Evolutionary conservation across 805 yeast species (phyloP), one percentile per base, ranked within the genome.

Genomic region (Wickerhamomyces alni): DNA sequence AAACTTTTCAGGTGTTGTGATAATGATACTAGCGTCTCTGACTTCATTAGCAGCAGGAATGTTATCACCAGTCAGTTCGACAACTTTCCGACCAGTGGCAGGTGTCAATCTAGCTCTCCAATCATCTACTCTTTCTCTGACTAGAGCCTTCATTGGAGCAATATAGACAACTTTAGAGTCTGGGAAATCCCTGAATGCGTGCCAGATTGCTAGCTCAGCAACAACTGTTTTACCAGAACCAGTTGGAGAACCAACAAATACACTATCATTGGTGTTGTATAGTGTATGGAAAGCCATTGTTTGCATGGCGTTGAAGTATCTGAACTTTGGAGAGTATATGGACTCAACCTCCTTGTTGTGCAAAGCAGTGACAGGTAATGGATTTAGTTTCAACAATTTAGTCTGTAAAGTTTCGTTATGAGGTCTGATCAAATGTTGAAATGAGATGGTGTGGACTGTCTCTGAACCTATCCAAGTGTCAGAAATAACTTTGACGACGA

Each of bases 201-300:
- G 91, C 97, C 98, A 93, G 13, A 93, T 86, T 0, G 98, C 98
- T 40, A 93, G 63, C 57, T 93, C 99, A 0, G 98, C 96, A 22
- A 94, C 98, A 26, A 93, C 83, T 0, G 99, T 93, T 61, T 93
- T 93, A 50, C 99, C 99, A 0, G 97, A 91, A 18, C 99, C 99
- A 2, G 99, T 93, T 3, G 99, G 99, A 0, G 98, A 88, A 9
- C 99, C 99, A 33, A 93, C 86, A 59, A 93, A 85, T 0, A 83
- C 89, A 57, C 84, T 85, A 2, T 82, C 73, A 45, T 83, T 76
- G 1, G 82, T 65, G 59, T 93, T 80, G 63, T 89, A 93, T 34
- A 93, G 63, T 0, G 96, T 76, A 56, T 89, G 95, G 65, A 93
- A 93, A 0, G 83, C 75, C 98, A 91, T 91, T 0, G 98, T 91